Conservation (phyloP, 345 rosid species). For the Alliaria petiolata region DNA sequence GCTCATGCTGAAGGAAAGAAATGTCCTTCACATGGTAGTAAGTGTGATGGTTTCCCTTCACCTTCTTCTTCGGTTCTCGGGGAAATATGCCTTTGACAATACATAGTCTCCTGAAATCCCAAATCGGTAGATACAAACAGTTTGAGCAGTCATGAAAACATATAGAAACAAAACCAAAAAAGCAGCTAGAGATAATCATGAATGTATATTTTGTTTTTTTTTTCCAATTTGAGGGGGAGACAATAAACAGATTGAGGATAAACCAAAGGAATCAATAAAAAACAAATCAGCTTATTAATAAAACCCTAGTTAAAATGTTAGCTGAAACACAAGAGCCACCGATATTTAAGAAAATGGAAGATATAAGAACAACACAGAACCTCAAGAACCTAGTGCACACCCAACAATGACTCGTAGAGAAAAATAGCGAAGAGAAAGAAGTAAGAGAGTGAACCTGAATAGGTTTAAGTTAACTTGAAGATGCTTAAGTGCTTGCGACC, state of each 20-base stretch:
- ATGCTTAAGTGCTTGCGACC: constrained; percentile 78
- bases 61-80: constrained; percentile 86
- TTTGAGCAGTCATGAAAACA: not conserved
- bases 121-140: not conserved
- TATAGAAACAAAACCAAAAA: not conserved
- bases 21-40: constrained; percentile 91
- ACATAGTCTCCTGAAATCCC: constrained; percentile 57
- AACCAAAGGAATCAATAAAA: no score
- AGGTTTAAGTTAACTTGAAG: constrained; percentile 71
- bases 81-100: constrained; percentile 83
- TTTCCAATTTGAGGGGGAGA: no score
- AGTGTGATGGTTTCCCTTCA: constrained; percentile 89
- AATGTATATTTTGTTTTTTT: no score
- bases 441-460: constrained; percentile 59
- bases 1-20: constrained; percentile 73
- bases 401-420: not conserved
- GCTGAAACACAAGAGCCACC: not conserved
- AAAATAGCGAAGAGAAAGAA: not conserved
- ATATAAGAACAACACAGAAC: not conserved
- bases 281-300: no score
- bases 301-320: not conserved
- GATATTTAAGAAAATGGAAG: not conserved
- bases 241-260: no score
- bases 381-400: not conserved
- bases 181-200: no score